Evolutionary conservation across 495 filamentous ascomycete species (phyloP), one percentile per base, ranked within the genome.

Genomic region (Penicillium longicatenatum): DNA sequence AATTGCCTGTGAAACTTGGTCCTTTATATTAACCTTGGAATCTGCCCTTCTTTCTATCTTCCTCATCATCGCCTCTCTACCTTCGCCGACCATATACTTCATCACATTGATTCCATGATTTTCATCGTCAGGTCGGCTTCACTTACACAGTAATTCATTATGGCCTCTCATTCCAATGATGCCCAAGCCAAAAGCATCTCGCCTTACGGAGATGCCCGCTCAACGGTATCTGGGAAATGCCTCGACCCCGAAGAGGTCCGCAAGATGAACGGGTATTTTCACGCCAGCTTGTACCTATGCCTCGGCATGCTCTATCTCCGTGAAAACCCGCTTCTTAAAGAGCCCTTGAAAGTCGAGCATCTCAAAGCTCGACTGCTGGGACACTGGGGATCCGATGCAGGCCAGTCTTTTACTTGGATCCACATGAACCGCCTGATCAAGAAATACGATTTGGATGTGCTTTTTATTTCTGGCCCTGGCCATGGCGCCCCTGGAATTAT

Each of bases 351-450:
- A 52, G 66, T 75, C 9, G 81, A 86, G 49, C 82, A 89, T 65
- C 75, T 90, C 68, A 91, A 91, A 64, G 78, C 79, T 37, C 84
- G 88, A 22, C 77, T 89, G 2, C 77, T 91, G 7, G 88, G 88
- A 24, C 88, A 91, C 66, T 91, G 88, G 79, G 88, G 88, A 52
- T 87, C 84, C 7, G 86, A 88, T 50, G 84, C 88, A 16, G 88
- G 87, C 29, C 88, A 89, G 67, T 84, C 84, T 29, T 89, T 91
- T 71, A 87, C 87, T 26, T 89, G 84, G 74, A 86, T 89, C 72
- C 88, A 91, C 70, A 86, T 89, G 82, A 90, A 89, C 73, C 82
- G 86, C 48, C 77, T 90, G 26, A 88, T 89, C 76, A 89, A 84
- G 67, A 90, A 89, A 69, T 89, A 89, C 64, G 79, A 87, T 56